Evolutionary conservation across 176 grass and related monocot genomes (phyloP).

Genomic region (Bonia amplexicaulis): DNA sequence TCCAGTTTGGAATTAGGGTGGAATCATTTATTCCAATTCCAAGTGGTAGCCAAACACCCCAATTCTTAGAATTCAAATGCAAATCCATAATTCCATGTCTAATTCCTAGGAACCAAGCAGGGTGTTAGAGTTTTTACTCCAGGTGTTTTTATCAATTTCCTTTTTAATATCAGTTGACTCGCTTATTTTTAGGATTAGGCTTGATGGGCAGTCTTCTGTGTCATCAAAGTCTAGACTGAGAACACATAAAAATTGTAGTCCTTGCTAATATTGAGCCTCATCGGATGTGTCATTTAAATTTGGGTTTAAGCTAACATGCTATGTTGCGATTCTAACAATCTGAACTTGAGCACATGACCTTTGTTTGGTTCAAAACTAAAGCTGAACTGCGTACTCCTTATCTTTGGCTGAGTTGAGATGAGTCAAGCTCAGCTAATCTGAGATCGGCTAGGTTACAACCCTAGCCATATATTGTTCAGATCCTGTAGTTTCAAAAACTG

Average conservation of each 20-base stretch:
- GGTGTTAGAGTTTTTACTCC: neutral
- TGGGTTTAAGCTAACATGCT: slow-evolving; percentile 4
- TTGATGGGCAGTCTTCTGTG: neutral
- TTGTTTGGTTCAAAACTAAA: slow-evolving; percentile 25
- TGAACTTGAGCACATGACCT: neutral
- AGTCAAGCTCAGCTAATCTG: slow-evolving; percentile 5
- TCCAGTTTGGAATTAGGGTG: no score
- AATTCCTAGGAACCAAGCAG: no score
- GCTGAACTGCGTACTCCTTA: neutral
- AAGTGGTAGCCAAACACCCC: no score
- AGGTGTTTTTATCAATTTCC: slow-evolving; percentile 2
- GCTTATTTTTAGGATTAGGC: neutral
- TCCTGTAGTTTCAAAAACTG: slow-evolving; percentile 3
- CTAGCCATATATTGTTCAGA: neutral
- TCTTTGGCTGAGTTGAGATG: neutral
- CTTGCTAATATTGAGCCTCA: slow-evolving; percentile 9
- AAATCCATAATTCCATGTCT: no score
- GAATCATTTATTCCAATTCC: no score
- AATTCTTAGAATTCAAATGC: no score
- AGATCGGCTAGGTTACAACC: neutral
- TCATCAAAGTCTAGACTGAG: neutral
- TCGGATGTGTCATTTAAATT: slow-evolving; percentile 12
- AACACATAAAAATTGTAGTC: neutral
- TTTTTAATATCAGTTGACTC: slow-evolving; percentile 14
- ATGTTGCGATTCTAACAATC: slow-evolving; percentile 24